phyloP scores from a whole-genome alignment of 192 early-diverging fungal genomes.

The Fimicolochytrium jonesii region DNA sequence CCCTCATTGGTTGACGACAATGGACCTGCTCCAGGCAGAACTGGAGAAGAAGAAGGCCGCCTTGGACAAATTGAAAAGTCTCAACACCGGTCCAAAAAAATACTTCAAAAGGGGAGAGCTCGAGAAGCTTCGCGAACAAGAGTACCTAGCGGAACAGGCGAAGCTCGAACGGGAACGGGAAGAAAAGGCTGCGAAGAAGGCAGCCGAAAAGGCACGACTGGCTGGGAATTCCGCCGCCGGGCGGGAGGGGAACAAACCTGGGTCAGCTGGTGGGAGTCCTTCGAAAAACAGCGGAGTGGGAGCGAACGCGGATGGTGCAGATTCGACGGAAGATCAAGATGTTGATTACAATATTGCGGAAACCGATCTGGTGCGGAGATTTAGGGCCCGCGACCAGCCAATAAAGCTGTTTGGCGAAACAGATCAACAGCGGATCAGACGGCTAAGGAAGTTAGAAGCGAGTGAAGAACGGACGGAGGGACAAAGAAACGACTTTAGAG shows the following conservation, averaged over 20 bases:
- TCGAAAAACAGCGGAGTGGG: neutral
- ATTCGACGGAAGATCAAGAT: constrained; percentile 13
- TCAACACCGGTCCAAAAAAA: constrained; percentile 52
- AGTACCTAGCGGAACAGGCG: constrained; percentile 52
- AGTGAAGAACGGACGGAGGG: constrained; percentile 74
- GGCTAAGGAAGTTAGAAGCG: constrained; percentile 76
- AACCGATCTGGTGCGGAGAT: constrained; percentile 73
- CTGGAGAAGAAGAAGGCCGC: constrained; percentile 72
- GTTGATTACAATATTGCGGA: constrained; percentile 56
- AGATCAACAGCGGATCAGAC: constrained; percentile 67
- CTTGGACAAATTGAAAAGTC: constrained; percentile 23
- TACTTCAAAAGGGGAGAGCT: constrained; percentile 82
- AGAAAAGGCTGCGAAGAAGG: constrained; percentile 34
- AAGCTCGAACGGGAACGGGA: constrained; percentile 41
- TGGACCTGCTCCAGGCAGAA: no score
- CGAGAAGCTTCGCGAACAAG: constrained; percentile 55
- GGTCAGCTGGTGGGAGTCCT: neutral
- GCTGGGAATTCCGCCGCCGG: constrained; percentile 12
- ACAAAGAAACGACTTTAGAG: constrained; percentile 89
- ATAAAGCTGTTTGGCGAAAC: constrained; percentile 92
- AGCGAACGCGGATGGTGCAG: neutral
- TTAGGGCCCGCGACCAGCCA: constrained; percentile 83
- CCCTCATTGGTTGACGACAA: no score
- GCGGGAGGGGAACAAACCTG: neutral
- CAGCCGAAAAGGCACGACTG: constrained; percentile 1